A percentile compares a stretch with the other conserved stretches of the same genome.
Evolutionary conservation across 306 rosid species (phyloP).

Genomic region (Leucaena leucocephala): DNA sequence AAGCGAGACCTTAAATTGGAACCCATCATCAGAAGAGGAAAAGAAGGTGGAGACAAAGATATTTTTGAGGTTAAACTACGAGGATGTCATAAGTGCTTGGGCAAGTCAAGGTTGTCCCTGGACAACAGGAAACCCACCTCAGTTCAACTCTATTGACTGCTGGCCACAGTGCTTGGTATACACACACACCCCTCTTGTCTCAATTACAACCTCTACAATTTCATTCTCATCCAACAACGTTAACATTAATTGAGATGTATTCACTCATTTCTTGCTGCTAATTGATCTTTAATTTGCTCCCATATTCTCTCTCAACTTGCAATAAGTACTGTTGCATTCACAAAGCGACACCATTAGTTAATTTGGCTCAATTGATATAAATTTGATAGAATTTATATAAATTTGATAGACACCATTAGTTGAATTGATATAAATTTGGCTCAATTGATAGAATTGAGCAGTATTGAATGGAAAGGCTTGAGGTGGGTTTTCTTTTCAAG

Average conservation of each 20-base stretch:
- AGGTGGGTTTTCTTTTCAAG: background rate
- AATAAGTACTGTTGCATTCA: background rate
- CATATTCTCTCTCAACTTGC: background rate
- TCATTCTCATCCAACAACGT: no score
- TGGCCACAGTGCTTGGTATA: conserved; percentile 47
- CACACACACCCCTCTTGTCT: background rate
- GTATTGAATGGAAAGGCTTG: background rate
- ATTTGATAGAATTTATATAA: no score
- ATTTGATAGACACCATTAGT: background rate
- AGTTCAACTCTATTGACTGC: conserved; percentile 53
- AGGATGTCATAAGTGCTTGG: conserved; percentile 81
- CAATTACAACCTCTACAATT: background rate
- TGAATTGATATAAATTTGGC: background rate
- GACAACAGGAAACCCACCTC: conserved; percentile 65
- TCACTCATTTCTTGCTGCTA: background rate
- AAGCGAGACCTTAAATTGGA: conserved; percentile 48
- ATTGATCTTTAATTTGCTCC: background rate
- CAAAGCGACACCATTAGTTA: background rate
- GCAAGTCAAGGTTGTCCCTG: conserved; percentile 70
- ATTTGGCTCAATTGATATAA: no score
- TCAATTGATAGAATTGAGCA: background rate
- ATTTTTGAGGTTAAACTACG: conserved; percentile 71
- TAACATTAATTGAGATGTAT: background rate
- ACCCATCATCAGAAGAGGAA: conserved; percentile 40
- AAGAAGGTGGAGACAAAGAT: conserved; percentile 41